Evolutionary conservation across 371 early-diverging fungal genomes (phyloP).

Genomic region (Mucor plumbeus): DNA sequence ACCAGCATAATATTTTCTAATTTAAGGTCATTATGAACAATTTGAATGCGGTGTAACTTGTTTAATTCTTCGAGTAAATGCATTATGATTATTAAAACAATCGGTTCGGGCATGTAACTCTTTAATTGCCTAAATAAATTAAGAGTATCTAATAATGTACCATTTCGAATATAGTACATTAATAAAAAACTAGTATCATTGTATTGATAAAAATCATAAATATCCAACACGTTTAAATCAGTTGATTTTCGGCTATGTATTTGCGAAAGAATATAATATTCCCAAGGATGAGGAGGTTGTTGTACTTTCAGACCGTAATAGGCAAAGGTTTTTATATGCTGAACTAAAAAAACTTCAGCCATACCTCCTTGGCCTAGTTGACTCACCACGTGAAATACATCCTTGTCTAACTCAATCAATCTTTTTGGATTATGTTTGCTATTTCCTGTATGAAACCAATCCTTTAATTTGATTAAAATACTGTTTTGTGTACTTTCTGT

Average conservation of each 20-base stretch:
- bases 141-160: conserved; percentile 42
- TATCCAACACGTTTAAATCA: conserved; percentile 1
- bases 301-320: conserved; percentile 42
- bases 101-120: conserved; percentile 39
- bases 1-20: conserved; percentile 51
- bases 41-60: conserved; percentile 36
- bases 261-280: conserved; percentile 48
- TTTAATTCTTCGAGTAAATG: conserved; percentile 33
- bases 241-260: conserved; percentile 12
- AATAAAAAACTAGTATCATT: conserved; percentile 39
- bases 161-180: conserved; percentile 30
- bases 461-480: background rate
- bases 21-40: conserved; percentile 57
- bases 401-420: conserved; percentile 13
- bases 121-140: conserved; percentile 27
- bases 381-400: conserved; percentile 19
- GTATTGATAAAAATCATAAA: conserved; percentile 26
- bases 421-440: background rate
- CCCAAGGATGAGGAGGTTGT: conserved; percentile 47
- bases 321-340: background rate
- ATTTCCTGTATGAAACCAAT: conserved; percentile 7
- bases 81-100: conserved; percentile 34
- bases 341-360: conserved; percentile 40
- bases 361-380: conserved; percentile 52
- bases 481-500: background rate